phyloP scores from a whole-genome alignment of 2,329 filamentous ascomycete genomes.

The Bisporella sp. region DNA sequence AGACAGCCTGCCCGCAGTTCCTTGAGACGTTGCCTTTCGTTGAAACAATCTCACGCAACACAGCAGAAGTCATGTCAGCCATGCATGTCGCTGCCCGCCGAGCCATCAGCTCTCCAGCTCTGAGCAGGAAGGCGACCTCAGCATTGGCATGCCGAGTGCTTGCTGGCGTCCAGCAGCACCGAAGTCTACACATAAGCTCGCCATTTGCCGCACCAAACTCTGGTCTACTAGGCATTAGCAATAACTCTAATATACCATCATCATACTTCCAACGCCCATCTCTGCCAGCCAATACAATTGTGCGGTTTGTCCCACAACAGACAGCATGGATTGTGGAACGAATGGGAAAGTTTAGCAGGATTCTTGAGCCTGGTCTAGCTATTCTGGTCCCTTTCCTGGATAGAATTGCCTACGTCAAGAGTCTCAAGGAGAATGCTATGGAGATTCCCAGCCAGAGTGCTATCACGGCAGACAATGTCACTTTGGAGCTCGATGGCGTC shows the following conservation, averaged over 20 bases:
- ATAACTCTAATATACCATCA: slow-evolving; percentile 41
- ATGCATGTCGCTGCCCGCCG: slow-evolving; percentile 19
- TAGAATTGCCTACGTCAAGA: slow-evolving; percentile 96
- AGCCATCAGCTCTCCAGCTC: slow-evolving; percentile 15
- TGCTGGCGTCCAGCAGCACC: slow-evolving; percentile 19
- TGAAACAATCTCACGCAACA: background rate
- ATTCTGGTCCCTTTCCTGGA: slow-evolving; percentile 87
- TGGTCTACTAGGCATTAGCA: slow-evolving; percentile 20
- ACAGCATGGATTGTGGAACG: slow-evolving; percentile 99
- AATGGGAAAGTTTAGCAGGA: slow-evolving; percentile 96
- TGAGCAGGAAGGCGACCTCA: slow-evolving; percentile 14
- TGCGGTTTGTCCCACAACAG: slow-evolving; percentile 98
- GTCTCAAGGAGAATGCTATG: slow-evolving; percentile 89
- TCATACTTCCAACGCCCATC: slow-evolving; percentile 74
- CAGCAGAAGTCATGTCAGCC: slow-evolving; percentile 11
- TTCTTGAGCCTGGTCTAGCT: slow-evolving; percentile 85
- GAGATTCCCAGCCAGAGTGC: slow-evolving; percentile 97
- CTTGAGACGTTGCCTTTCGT: too few species aligned
- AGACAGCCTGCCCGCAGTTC: background rate
- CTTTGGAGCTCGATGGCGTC: slow-evolving; percentile 90
- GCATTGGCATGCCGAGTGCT: slow-evolving; percentile 11
- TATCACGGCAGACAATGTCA: slow-evolving; percentile 98
- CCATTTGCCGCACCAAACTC: slow-evolving; percentile 20
- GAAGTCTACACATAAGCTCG: slow-evolving; percentile 20
- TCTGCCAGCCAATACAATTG: slow-evolving; percentile 85